These are phyloP conservation scores for Ligustrum vulgare DNA, from an alignment of 257 asterid genomes.

Conservation along the genomic window DNA sequence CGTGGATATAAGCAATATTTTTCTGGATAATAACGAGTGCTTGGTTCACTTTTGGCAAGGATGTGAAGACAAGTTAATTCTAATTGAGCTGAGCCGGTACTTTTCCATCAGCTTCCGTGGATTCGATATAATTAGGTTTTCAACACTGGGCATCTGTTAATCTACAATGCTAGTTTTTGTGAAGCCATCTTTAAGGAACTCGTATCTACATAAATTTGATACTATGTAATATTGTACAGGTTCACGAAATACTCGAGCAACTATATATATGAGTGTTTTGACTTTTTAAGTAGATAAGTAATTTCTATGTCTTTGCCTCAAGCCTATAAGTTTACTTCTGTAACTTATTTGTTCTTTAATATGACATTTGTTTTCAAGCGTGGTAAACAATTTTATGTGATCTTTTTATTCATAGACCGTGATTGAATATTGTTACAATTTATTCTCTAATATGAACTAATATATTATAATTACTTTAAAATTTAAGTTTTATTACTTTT, in stretches of 20 bases:
- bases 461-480: too few species aligned
- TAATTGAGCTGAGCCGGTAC: constrained; percentile 44
- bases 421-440: too few species aligned
- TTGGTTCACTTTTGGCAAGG: constrained; percentile 82
- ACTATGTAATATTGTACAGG: not conserved
- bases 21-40: constrained; percentile 53
- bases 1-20: constrained; percentile 50
- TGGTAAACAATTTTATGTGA: too few species aligned
- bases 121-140: constrained; percentile 70
- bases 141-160: constrained; percentile 64
- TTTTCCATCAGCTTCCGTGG: constrained; percentile 66
- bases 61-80: constrained; percentile 51
- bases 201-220: constrained; percentile 20
- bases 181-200: constrained; percentile 58
- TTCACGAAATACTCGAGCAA: not conserved
- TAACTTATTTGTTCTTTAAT: too few species aligned
- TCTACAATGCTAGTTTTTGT: constrained; percentile 41
- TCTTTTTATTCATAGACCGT: too few species aligned
- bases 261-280: too few species aligned
- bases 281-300: too few species aligned
- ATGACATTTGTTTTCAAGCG: too few species aligned
- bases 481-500: too few species aligned
- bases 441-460: too few species aligned
- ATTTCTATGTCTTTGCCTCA: too few species aligned
- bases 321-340: too few species aligned